Conservation (phyloP, 2,329 filamentous ascomycete species). For the Lachnellula cervina region DNA sequence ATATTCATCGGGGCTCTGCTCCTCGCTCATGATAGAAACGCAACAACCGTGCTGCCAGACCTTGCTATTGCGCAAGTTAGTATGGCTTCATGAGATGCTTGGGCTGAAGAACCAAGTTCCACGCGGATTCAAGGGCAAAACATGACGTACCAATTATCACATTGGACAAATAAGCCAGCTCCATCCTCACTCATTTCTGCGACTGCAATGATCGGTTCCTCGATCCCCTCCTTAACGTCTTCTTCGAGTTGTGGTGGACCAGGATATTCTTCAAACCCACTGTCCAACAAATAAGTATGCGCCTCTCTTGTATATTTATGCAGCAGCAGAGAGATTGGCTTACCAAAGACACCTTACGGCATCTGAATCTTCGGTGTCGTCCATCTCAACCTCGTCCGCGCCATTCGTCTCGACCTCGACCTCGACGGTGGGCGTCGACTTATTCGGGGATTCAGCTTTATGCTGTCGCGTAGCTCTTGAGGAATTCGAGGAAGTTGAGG, state of each 20-base stretch:
- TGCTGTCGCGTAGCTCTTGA: slow-evolving; percentile 69
- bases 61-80: slow-evolving; percentile 48
- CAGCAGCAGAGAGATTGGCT: not conserved
- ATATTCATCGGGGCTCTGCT: slow-evolving; percentile 91
- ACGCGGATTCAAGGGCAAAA: too few species aligned
- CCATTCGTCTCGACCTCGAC: slow-evolving; percentile 32
- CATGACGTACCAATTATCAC: slow-evolving; percentile 60
- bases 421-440: slow-evolving; percentile 61
- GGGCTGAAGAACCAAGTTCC: too few species aligned
- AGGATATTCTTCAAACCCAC: slow-evolving; percentile 77
- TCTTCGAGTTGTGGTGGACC: slow-evolving; percentile 62
- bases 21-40: slow-evolving; percentile 93
- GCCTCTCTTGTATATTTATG: too few species aligned
- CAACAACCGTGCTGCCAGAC: slow-evolving; percentile 99
- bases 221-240: slow-evolving; percentile 52
- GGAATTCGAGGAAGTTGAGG: slow-evolving; percentile 71
- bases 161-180: slow-evolving; percentile 95
- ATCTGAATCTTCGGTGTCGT: slow-evolving; percentile 11
- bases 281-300: too few species aligned
- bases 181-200: slow-evolving; percentile 64
- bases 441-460: slow-evolving; percentile 68
- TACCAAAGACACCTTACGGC: not conserved
- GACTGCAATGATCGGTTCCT: slow-evolving; percentile 51
- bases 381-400: slow-evolving; percentile 29
- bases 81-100: too few species aligned